Base-by-base conservation (phyloP, 2,329 filamentous ascomycete genomes). In the Beauveria scarabaeidicola region DNA sequence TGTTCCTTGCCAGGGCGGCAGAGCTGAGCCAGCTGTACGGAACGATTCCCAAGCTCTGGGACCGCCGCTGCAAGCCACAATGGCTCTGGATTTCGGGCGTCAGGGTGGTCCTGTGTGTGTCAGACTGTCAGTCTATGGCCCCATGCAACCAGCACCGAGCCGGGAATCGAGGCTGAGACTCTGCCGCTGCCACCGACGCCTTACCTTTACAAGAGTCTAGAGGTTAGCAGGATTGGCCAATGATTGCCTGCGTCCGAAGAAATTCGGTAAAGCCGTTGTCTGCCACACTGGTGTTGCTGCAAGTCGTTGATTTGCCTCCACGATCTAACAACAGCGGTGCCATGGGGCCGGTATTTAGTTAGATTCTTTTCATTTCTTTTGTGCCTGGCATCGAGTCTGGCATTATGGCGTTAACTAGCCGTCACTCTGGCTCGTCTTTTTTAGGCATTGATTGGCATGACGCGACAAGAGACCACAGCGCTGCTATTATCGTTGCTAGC, bases 11-110 rank as follows among this genome's bases (percentile, higher is more conserved):
- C 46, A 27, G 46, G 46, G 44, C 55, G 32, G 25, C 32, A 29
- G 15, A 58, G 55, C 55, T 58, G 55, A 58, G 40, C 53, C 52
- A 50, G 46, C 55, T 58, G 46, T 8, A 29, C 21, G 32, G 36
- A 23, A 19, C n/a, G 27, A 29, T 50, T 57, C 32, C 29, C 32
- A 50, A 41, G 54, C 44, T 50, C 21, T 58, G 21, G 32, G 17
- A 19, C 9, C 36, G 44, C 32, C 53, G 46, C 41, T 51, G 46
- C 44, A 58, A 58, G 55, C 46, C 55, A 58, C 36, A 40, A 25
- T 58, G 23, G 51, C 51, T 27, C 36, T 41, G 13, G n/a, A n/a
- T 19, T 47, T 25, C 27, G 53, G 40, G 27, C 27, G 21, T 36
- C 55, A 41, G 41, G 21, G 43, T 40, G 38, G 47, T 58, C 9